Conservation (phyloP, 768 basidiomycete species). For the Tylopilus sp. region DNA sequence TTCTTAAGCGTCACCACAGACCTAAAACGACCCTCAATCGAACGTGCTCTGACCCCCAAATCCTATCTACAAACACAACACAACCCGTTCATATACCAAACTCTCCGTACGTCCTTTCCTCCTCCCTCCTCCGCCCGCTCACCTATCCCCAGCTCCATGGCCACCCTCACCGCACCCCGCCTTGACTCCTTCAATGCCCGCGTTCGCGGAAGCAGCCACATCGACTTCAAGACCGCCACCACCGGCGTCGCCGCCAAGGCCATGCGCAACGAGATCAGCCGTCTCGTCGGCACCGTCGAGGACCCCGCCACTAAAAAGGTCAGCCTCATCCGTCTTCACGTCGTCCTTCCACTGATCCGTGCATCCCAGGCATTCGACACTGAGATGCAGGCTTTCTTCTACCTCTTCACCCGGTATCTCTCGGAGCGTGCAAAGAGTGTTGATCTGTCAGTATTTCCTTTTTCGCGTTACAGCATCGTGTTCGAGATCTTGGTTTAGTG, state of each 20-base stretch:
- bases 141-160: conserved; percentile 45
- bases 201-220: conserved; percentile 72
- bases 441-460: conserved; percentile 53
- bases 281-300: conserved; percentile 82
- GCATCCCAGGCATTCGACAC: conserved; percentile 59
- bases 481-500: conserved; percentile 16
- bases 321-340: conserved; percentile 4
- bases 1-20: conserved; percentile 63
- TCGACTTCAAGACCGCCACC: conserved; percentile 98
- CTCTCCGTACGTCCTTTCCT: conserved; percentile 32
- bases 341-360: conserved; percentile 16
- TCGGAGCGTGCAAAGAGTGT: conserved; percentile 64
- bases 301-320: conserved; percentile 85
- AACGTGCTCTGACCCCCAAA: conserved; percentile 47
- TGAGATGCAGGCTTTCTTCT: conserved; percentile 85
- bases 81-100: conserved; percentile 55
- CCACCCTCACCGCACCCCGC: conserved; percentile 54
- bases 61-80: conserved; percentile 63
- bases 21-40: conserved; percentile 44
- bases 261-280: conserved; percentile 97
- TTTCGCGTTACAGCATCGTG: conserved; percentile 10
- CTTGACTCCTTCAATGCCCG: conserved; percentile 68
- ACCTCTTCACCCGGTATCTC: conserved; percentile 78
- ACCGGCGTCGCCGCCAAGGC: conserved; percentile 92
- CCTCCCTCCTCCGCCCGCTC: conserved; percentile 6